These are phyloP conservation scores for Talaromyces pinophilus DNA, from an alignment of 2,329 filamentous ascomycete genomes.

Conservation along the genomic window DNA sequence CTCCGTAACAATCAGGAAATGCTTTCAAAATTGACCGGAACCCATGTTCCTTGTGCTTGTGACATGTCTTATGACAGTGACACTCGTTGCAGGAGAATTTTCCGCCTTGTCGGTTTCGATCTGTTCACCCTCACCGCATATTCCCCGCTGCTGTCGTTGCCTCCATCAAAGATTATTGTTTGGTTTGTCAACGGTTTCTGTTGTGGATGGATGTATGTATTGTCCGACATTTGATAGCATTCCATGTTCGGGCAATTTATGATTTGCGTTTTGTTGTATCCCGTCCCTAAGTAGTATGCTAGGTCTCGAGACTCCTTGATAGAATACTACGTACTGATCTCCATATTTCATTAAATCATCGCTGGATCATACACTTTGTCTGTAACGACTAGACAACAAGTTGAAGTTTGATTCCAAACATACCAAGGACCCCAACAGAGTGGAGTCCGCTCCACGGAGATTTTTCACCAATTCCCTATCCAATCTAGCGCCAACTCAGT, in stretches of 20 bases:
- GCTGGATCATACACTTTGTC: neutral
- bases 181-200: neutral
- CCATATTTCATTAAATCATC: conserved; percentile 3
- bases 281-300: neutral
- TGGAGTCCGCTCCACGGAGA: conserved; percentile 8
- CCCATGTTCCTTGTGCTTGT: neutral
- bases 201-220: neutral
- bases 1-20: neutral
- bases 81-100: neutral
- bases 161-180: neutral
- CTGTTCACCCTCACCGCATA: conserved; percentile 5
- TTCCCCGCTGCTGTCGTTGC: neutral
- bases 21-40: neutral
- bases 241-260: conserved; percentile 5
- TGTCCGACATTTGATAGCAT: neutral
- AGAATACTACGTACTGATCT: conserved; percentile 3
- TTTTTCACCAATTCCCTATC: conserved; percentile 1
- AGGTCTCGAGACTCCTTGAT: neutral
- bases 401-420: neutral
- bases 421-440: neutral
- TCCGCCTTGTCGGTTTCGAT: neutral
- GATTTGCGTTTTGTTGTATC: neutral
- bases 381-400: neutral
- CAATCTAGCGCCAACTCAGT: neutral
- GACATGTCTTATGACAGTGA: conserved; percentile 6